Conservation (phyloP, 2,329 filamentous ascomycete genomes). For the Fusarium secorum region DNA sequence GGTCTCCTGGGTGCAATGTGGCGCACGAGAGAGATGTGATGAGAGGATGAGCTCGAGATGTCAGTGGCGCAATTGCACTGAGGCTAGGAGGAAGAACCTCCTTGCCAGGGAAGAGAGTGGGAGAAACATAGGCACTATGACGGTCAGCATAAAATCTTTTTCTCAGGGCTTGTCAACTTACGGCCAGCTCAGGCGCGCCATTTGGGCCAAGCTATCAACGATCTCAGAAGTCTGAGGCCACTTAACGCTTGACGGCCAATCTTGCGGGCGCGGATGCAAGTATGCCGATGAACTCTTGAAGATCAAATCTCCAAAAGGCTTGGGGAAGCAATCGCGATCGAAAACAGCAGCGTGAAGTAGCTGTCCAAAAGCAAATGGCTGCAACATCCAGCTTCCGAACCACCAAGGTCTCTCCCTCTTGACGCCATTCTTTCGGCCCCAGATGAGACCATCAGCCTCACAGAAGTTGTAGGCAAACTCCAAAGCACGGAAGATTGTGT, state of each 20-base stretch:
- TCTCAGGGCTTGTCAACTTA: slow-evolving; percentile 53
- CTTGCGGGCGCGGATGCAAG: slow-evolving; percentile 74
- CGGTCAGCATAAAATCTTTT: neutral
- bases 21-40: slow-evolving; percentile 89
- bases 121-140: slow-evolving; percentile 76
- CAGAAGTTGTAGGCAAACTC: slow-evolving; percentile 88
- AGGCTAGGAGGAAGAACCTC: slow-evolving; percentile 72
- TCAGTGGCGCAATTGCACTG: slow-evolving; percentile 76
- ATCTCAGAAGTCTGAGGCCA: slow-evolving; percentile 83
- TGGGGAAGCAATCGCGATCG: slow-evolving; percentile 76
- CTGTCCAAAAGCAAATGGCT: slow-evolving; percentile 79
- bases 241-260: slow-evolving; percentile 68
- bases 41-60: slow-evolving; percentile 83
- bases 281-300: slow-evolving; percentile 82
- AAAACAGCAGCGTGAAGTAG: slow-evolving; percentile 79
- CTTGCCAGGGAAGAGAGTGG: slow-evolving; percentile 82
- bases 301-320: slow-evolving; percentile 56
- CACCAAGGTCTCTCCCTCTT: slow-evolving; percentile 76
- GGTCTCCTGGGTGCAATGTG: slow-evolving; percentile 84
- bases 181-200: slow-evolving; percentile 86
- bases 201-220: slow-evolving; percentile 80
- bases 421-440: slow-evolving; percentile 62
- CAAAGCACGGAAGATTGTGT: slow-evolving; percentile 78
- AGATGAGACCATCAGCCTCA: slow-evolving; percentile 75
- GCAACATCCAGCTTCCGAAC: slow-evolving; percentile 85